Conservation (phyloP, 306 rosid species). For the Fagus crenata region DNA sequence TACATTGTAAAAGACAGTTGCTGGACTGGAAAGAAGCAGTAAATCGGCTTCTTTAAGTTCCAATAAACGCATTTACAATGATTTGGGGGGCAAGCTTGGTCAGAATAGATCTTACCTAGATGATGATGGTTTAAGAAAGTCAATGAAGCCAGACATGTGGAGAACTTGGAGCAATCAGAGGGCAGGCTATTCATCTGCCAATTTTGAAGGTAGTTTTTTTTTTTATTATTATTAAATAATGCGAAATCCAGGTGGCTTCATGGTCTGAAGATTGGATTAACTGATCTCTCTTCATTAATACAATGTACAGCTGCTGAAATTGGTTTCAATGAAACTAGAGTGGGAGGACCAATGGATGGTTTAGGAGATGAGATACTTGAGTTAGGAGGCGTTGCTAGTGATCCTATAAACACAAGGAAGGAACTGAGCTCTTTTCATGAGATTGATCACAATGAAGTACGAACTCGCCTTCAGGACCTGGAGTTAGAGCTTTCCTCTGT, state of each 20-base stretch:
- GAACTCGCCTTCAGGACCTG: slow-evolving; percentile 53
- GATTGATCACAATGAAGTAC: slow-evolving; percentile 42
- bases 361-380: slow-evolving; percentile 38
- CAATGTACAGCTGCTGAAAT: slow-evolving; percentile 59
- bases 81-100: slow-evolving; percentile 37
- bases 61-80: slow-evolving; percentile 23
- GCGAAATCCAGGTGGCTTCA: slow-evolving; percentile 9
- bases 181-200: slow-evolving; percentile 47
- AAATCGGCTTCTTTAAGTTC: slow-evolving; percentile 42
- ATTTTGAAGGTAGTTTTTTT: slow-evolving; percentile 61
- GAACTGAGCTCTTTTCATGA: slow-evolving; percentile 35
- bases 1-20: slow-evolving; percentile 62
- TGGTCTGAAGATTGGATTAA: slow-evolving; percentile 15
- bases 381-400: slow-evolving; percentile 25
- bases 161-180: slow-evolving; percentile 68
- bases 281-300: slow-evolving; percentile 30
- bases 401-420: slow-evolving; percentile 23
- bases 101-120: slow-evolving; percentile 37
- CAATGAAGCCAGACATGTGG: slow-evolving; percentile 53
- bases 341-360: slow-evolving; percentile 32
- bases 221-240: neutral
- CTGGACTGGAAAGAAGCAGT: slow-evolving; percentile 39
- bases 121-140: slow-evolving; percentile 35
- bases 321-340: slow-evolving; percentile 35
- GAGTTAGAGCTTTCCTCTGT: slow-evolving; percentile 66